phyloP scores from a whole-genome alignment of 139 green algal species.

The Chlorella sp. region DNA sequence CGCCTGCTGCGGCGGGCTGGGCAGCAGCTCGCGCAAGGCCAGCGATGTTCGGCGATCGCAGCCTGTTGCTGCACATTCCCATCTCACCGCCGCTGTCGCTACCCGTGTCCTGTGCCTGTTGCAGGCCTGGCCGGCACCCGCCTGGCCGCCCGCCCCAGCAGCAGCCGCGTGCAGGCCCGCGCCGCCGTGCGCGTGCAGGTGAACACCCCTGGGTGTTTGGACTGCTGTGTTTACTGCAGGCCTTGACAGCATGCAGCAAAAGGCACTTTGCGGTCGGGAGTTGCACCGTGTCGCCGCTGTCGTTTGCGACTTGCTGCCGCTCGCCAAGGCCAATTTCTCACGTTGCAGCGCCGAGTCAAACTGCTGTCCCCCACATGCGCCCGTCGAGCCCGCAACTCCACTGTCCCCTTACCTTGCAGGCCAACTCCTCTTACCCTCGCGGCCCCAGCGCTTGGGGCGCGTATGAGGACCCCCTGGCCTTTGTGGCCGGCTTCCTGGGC shows the following conservation, averaged over 20 bases:
- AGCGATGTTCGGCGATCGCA: too few species aligned
- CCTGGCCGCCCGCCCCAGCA: slow-evolving; percentile 29
- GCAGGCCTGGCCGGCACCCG: slow-evolving; percentile 35
- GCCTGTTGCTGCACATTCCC: neutral
- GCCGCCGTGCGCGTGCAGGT: slow-evolving; percentile 9
- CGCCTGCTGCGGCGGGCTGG: too few species aligned
- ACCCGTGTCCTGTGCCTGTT: neutral
- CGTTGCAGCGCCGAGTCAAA: neutral
- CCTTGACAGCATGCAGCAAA: too few species aligned
- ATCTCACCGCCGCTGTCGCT: neutral
- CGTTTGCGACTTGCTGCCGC: too few species aligned
- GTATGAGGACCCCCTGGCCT: slow-evolving; percentile 11
- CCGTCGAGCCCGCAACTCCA: neutral
- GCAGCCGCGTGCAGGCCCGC: slow-evolving; percentile 20
- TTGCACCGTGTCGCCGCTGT: too few species aligned
- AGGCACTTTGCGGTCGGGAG: too few species aligned
- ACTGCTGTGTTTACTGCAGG: neutral
- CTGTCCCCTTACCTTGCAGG: too few species aligned
- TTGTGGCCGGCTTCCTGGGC: slow-evolving; percentile 36
- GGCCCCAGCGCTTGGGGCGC: too few species aligned
- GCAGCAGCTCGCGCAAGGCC: too few species aligned
- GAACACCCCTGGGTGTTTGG: neutral
- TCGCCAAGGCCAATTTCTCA: too few species aligned
- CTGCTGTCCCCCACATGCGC: neutral
- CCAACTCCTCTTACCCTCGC: too few species aligned